Evolutionary conservation across 2,329 filamentous ascomycete species (phyloP).

Genomic region (Cladophialophora carrionii): DNA sequence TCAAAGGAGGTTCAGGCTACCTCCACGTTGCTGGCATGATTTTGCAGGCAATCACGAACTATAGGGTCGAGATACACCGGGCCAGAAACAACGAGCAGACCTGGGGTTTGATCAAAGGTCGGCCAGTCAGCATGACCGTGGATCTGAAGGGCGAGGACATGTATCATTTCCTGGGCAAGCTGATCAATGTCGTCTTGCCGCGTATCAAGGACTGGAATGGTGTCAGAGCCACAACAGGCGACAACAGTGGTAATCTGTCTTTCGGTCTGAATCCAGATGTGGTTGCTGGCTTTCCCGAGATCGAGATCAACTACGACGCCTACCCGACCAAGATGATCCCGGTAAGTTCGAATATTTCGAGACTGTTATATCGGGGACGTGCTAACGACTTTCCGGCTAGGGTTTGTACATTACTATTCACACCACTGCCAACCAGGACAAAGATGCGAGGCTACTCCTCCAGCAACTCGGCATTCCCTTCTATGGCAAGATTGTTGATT

Average conservation of each 20-base stretch:
- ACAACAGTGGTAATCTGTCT: constrained; percentile 82
- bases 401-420: constrained; percentile 82
- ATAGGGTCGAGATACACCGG: constrained; percentile 70
- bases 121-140: constrained; percentile 71
- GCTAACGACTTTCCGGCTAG: constrained; percentile 51
- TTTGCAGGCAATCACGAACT: constrained; percentile 81
- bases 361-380: neutral
- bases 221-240: constrained; percentile 74
- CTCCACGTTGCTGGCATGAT: constrained; percentile 83
- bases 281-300: constrained; percentile 85
- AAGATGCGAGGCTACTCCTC: constrained; percentile 77
- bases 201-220: constrained; percentile 96
- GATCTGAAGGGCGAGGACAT: constrained; percentile 78
- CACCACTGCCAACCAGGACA: constrained; percentile 81
- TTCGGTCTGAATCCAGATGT: constrained; percentile 78
- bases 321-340: constrained; percentile 35
- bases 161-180: constrained; percentile 87
- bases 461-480: constrained; percentile 77
- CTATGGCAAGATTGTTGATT: constrained; percentile 70
- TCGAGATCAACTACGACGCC: constrained; percentile 88
- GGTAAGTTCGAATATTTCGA: constrained; percentile 58
- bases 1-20: constrained; percentile 70
- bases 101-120: constrained; percentile 74
- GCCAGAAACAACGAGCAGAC: constrained; percentile 71
- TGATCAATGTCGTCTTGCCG: constrained; percentile 86